Conservation (phyloP, 1,284 basidiomycete genomes). For the Crucibulum cyathiforme region DNA sequence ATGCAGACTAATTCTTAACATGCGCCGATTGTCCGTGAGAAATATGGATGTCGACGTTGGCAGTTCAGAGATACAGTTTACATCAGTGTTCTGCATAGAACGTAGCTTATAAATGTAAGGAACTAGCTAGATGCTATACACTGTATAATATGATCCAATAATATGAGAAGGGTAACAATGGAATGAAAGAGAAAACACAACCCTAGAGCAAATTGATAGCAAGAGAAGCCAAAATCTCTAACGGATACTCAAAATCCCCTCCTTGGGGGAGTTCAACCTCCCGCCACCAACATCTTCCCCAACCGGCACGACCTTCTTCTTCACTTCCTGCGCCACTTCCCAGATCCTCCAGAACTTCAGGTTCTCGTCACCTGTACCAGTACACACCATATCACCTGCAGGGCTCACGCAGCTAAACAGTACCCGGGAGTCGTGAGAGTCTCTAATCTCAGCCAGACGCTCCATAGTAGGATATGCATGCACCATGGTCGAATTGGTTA, state of each 20-base stretch:
- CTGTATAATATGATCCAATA: background rate
- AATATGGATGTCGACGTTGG: background rate
- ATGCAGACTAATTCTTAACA: conserved; percentile 17
- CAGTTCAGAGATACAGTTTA: background rate
- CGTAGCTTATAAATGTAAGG: background rate
- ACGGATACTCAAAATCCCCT: conserved; percentile 46
- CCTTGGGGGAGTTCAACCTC: conserved; percentile 44
- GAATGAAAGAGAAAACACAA: background rate
- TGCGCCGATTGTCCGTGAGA: conserved; percentile 9
- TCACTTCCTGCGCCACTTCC: conserved; percentile 63
- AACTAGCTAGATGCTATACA: no score
- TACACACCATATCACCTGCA: conserved; percentile 88
- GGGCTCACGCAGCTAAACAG: conserved; percentile 87
- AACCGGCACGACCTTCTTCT: conserved; percentile 45
- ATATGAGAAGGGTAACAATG: background rate
- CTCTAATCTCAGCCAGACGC: conserved; percentile 85
- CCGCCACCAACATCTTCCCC: conserved; percentile 40
- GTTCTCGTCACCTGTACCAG: conserved; percentile 92
- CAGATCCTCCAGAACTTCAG: conserved; percentile 91
- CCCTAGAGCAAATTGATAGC: background rate
- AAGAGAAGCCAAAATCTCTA: background rate
- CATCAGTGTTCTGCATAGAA: background rate
- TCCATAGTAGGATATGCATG: conserved; percentile 75
- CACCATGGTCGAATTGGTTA: conserved; percentile 73
- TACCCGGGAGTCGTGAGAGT: conserved; percentile 91